Base-by-base conservation (phyloP, 768 basidiomycete species). In the Lenzites betulinus region DNA sequence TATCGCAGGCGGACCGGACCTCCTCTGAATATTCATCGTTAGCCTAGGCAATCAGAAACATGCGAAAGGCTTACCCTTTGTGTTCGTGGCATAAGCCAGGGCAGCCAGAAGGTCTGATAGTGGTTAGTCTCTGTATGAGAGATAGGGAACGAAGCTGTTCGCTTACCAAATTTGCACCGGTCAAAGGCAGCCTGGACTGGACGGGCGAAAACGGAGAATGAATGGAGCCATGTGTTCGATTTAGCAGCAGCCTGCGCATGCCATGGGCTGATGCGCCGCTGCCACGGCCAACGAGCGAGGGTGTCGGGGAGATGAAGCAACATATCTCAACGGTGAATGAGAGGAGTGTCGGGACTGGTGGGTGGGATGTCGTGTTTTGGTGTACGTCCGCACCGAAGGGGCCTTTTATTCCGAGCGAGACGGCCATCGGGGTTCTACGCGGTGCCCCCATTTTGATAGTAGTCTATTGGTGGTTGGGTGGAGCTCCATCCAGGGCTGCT, bases 111-210 rank as follows among this genome's bases (percentile, higher is more conserved):
- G 59, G 15, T 4, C 38, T 39, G 11, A 39, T 11, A 11, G 4
- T 13, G 18, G 15, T 5, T 8, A 8, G 4, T 39, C 4, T 18
- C 18, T 13, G 15, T 39, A 18, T 39, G 11, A n/a, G n/a, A n/a
- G 13, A 8, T 15, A 13, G 38, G 38, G 38, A 4, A n/a, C 4
- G 38, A 13, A 18, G 15, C 11, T 4, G 15, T 18, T 4, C 7
- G 15, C 38, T 39, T 13, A 51, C 58, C 50, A 39, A 66, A 59
- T 48, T 70, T 54, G 53, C 67, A 65, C 16, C 16, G 55, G 22
- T 72, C 66, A 50, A 71, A 74, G 3, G 66, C 68, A 8, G 55
- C 46, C 44, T 71, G 69, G 0, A 68, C 48, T 48, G 69, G 54
- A 5, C 65, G 62, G 15, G 47, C 50, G 58, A 75, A 73, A 0